Evolutionary conservation across 2,329 filamentous ascomycete species (phyloP).

Genomic region (Amauroascus niger): DNA sequence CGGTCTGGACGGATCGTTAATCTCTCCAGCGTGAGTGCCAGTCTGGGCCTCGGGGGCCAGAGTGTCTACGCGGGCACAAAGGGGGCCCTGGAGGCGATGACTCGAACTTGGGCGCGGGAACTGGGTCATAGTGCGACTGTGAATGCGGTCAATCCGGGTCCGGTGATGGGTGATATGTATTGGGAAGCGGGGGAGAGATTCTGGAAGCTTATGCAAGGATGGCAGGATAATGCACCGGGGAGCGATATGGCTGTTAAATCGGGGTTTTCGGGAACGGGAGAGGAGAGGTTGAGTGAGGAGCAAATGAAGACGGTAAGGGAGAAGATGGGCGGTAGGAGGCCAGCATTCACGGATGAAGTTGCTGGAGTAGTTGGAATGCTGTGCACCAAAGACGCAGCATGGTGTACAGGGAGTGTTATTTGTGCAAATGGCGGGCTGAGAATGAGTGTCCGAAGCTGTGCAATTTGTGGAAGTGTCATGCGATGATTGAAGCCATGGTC

Average conservation of each 20-base stretch:
- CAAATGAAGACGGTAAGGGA: constrained; percentile 52
- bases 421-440: constrained; percentile 72
- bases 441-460: constrained; percentile 33
- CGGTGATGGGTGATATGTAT: constrained; percentile 60
- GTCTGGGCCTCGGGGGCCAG: constrained; percentile 49
- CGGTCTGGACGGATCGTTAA: constrained; percentile 57
- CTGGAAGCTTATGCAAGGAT: constrained; percentile 50
- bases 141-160: constrained; percentile 57
- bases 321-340: constrained; percentile 47
- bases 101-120: constrained; percentile 57
- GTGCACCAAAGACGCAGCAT: constrained; percentile 59
- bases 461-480: too few relatives aligned
- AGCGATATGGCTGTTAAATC: constrained; percentile 51
- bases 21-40: constrained; percentile 49
- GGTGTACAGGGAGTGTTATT: constrained; percentile 70
- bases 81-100: constrained; percentile 59
- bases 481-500: too few relatives aligned
- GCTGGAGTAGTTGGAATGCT: constrained; percentile 69
- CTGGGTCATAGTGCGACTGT: constrained; percentile 53
- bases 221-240: constrained; percentile 55
- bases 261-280: constrained; percentile 35
- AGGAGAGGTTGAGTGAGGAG: constrained; percentile 53
- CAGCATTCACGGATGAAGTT: constrained; percentile 59
- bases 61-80: constrained; percentile 58
- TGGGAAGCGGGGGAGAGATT: constrained; percentile 48